Conservation (phyloP, 1,284 basidiomycete genomes). For the Coniophora puteana region DNA sequence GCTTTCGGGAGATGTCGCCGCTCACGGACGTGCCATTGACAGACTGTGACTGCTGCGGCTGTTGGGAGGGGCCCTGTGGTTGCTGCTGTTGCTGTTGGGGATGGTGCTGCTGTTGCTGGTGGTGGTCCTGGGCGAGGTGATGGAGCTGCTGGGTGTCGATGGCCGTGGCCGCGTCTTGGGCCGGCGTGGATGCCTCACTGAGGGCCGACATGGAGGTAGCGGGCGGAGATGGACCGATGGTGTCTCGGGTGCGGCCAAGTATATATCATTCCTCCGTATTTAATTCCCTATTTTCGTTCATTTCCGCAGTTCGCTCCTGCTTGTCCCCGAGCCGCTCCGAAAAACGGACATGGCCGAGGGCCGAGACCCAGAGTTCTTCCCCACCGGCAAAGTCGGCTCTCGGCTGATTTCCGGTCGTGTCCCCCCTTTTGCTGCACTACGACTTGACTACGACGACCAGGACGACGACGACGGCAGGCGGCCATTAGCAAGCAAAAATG, state of each 20-base stretch:
- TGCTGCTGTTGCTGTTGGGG: constrained; percentile 29
- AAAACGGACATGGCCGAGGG: constrained; percentile 10
- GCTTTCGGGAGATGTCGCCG: constrained; percentile 23
- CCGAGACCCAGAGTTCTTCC: neutral
- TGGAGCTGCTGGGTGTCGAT: constrained; percentile 59
- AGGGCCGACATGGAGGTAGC: constrained; percentile 65
- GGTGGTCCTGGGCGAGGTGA: constrained; percentile 43
- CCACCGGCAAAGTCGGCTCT: constrained; percentile 21
- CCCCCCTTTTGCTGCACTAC: constrained; percentile 5
- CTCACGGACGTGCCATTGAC: constrained; percentile 9
- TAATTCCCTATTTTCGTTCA: constrained; percentile 12
- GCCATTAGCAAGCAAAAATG: no score
- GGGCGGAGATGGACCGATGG: constrained; percentile 31
- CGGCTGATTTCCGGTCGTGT: constrained; percentile 8
- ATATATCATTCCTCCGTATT: constrained; percentile 24
- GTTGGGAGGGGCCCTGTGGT: constrained; percentile 22
- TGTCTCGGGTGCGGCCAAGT: constrained; percentile 31
- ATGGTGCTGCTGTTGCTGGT: constrained; percentile 34
- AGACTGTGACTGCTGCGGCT: constrained; percentile 46
- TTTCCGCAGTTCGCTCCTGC: constrained; percentile 20
- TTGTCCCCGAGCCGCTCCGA: constrained; percentile 5
- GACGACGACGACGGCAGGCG: constrained; percentile 9
- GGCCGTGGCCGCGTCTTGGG: constrained; percentile 53
- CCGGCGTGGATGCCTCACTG: constrained; percentile 56
- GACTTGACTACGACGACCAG: constrained; percentile 10